Evolutionary conservation across 2,329 filamentous ascomycete genomes (phyloP).

Genomic region (Didymella glomerata): DNA sequence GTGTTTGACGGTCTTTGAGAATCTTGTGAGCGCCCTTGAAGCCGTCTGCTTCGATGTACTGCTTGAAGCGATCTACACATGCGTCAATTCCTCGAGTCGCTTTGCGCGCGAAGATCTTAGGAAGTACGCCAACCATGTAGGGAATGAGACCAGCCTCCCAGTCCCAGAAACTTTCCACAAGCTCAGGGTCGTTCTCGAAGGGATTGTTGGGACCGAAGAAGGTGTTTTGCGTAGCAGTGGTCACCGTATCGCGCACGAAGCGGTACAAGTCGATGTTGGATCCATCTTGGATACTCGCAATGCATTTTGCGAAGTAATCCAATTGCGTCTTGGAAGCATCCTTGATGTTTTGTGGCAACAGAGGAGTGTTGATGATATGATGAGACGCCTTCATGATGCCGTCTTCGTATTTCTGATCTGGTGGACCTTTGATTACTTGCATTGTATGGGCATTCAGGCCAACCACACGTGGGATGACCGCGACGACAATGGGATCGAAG

Average conservation of each 20-base stretch:
- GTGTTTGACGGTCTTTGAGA: constrained; percentile 33
- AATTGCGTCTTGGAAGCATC: constrained; percentile 51
- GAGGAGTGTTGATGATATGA: constrained; percentile 47
- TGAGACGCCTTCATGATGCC: constrained; percentile 41
- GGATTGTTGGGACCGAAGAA: constrained; percentile 58
- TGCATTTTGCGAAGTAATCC: constrained; percentile 41
- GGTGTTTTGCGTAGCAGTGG: constrained; percentile 51
- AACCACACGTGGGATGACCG: constrained; percentile 53
- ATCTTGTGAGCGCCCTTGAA: constrained; percentile 34
- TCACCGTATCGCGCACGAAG: constrained; percentile 39
- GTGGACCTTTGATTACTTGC: constrained; percentile 37
- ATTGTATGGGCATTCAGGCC: constrained; percentile 44
- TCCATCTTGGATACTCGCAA: constrained; percentile 30
- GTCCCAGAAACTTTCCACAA: constrained; percentile 56
- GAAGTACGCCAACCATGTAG: constrained; percentile 46
- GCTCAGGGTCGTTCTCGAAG: constrained; percentile 44
- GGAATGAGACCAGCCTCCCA: constrained; percentile 49
- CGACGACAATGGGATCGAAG: constrained; percentile 55
- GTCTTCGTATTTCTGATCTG: constrained; percentile 36
- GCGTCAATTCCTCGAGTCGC: constrained; percentile 50
- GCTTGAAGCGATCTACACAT: constrained; percentile 34
- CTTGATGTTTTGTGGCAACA: constrained; percentile 42
- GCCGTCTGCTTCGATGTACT: constrained; percentile 39
- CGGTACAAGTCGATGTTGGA: constrained; percentile 52
- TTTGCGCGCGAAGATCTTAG: constrained; percentile 51